Percentiles rank a stretch among this genome's conserved stretches.
Evolutionary conservation across 805 yeast species (phyloP).

Genomic region (Cyberlindnera xylosilytica): DNA sequence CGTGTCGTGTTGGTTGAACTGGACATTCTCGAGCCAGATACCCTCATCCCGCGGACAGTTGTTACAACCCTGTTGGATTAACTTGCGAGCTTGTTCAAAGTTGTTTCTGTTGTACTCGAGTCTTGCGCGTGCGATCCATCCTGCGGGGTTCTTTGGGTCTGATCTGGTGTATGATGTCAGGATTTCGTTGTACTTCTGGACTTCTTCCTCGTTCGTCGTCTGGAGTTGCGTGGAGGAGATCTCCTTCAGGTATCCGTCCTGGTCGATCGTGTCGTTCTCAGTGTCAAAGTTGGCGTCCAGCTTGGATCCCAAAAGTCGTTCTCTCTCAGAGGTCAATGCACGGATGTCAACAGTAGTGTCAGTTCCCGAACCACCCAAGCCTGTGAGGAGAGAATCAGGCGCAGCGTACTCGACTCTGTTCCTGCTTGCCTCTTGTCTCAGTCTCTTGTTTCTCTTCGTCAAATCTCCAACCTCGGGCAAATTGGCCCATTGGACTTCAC

Average conservation of each 20-base stretch:
- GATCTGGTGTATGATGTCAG: slow-evolving; percentile 66
- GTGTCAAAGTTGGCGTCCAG: slow-evolving; percentile 39
- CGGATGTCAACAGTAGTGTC: slow-evolving; percentile 40
- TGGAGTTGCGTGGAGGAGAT: slow-evolving; percentile 20
- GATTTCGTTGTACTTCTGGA: slow-evolving; percentile 54
- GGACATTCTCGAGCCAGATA: slow-evolving; percentile 79
- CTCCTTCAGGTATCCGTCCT: slow-evolving; percentile 38
- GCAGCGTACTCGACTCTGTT: slow-evolving; percentile 76
- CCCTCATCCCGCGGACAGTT: slow-evolving; percentile 64
- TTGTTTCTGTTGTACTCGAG: slow-evolving; percentile 67
- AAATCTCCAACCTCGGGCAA: slow-evolving; percentile 88
- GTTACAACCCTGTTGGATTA: slow-evolving; percentile 74
- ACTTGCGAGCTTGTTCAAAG: slow-evolving; percentile 49
- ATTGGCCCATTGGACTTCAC: slow-evolving; percentile 73
- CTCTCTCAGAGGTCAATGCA: slow-evolving; percentile 61
- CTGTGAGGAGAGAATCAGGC: slow-evolving; percentile 64
- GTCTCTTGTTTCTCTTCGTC: slow-evolving; percentile 75
- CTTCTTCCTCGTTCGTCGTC: slow-evolving; percentile 43
- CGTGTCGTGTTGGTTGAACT: slow-evolving; percentile 48
- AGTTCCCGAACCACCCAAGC: slow-evolving; percentile 28
- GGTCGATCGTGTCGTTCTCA: slow-evolving; percentile 16
- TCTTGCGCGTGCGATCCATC: slow-evolving; percentile 86
- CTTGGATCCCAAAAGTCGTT: slow-evolving; percentile 51
- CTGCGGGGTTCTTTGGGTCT: slow-evolving; percentile 69
- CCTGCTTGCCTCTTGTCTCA: slow-evolving; percentile 56